Base-by-base conservation (phyloP, 129 eudicot genomes). In the Ambrosia trifida region DNA sequence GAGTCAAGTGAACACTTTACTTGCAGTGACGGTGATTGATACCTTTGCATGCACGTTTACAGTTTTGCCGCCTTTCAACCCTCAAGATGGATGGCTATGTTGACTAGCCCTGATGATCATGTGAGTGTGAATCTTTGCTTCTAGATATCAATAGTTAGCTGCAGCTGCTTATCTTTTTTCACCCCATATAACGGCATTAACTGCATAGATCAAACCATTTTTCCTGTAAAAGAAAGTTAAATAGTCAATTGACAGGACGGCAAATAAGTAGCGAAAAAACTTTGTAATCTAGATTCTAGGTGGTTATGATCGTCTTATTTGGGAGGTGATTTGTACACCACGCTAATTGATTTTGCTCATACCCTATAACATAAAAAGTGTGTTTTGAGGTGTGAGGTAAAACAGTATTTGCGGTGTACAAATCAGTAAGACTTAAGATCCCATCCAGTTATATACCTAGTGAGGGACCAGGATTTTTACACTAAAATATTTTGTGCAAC, bases 101-200 rank as follows among this genome's bases (percentile, higher is more conserved):
- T 3, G 3, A 28, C 14, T 35, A n/a, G 43, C 30, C 30, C 14
- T 31, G 66, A 60, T 60, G 66, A 60, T 60, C 66, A 60, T 60
- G 66, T 60, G 66, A 31, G 43, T 60, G 16, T 47, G 66, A 32
- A 60, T 16, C 43, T 35, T 33, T 33, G 13, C 68, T 63, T 63
- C 49, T 33, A 17, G 49, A 36, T 63, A 10, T 33, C 45, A 35
- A 62, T 9, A 35, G 6, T 36, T 36, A 14, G 31, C 10, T 63
- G 43, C 49, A 7, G 10, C 14, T 35, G 68, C 30, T 63, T 63
- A 36, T 35, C 24, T 35, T 35, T 11, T 24, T 57, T 12, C 7
- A 7, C 9, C 44, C 11, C 44, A 9, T 57, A 28, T 30, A 57
- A 30, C 28, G 9, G 11, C 28, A 17, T 24, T 57, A 57, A 31